Evolutionary conservation across 2,329 filamentous ascomycete species (phyloP).

Genomic region (Fusarium begoniae): DNA sequence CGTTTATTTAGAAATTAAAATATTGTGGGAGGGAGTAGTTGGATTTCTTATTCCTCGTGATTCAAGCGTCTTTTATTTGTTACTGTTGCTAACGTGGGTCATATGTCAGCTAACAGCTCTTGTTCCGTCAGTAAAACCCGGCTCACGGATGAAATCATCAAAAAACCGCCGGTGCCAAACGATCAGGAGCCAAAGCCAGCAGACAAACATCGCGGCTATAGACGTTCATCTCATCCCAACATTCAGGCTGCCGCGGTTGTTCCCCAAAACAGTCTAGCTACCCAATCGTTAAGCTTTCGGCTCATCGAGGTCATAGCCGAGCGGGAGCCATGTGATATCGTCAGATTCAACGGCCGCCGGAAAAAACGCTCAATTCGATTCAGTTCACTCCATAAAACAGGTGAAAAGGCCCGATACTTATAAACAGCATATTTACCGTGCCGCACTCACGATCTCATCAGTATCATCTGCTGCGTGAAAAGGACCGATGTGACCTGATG

Average conservation of each 20-base stretch:
- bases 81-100: accelerated
- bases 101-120: no score
- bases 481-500: constrained; percentile 22
- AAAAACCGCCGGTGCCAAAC: accelerated
- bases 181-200: neutral
- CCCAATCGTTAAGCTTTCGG: neutral
- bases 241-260: neutral
- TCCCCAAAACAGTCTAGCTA: neutral
- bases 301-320: neutral
- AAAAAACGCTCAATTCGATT: neutral
- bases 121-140: accelerated
- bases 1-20: accelerated
- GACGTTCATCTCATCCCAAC: neutral
- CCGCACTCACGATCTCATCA: neutral
- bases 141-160: accelerated
- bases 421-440: neutral
- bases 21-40: accelerated
- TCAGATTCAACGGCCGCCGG: neutral
- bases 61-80: accelerated
- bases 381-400: neutral
- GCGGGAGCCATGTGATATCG: neutral
- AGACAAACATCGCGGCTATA: neutral
- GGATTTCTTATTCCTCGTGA: accelerated
- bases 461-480: neutral
- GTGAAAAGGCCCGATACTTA: constrained; percentile 9